Percentiles rank a stretch among this genome's conserved stretches.
These are phyloP conservation scores for Sisymbrium irio DNA, from an alignment of 345 rosid genomes.

Conservation along the genomic window DNA sequence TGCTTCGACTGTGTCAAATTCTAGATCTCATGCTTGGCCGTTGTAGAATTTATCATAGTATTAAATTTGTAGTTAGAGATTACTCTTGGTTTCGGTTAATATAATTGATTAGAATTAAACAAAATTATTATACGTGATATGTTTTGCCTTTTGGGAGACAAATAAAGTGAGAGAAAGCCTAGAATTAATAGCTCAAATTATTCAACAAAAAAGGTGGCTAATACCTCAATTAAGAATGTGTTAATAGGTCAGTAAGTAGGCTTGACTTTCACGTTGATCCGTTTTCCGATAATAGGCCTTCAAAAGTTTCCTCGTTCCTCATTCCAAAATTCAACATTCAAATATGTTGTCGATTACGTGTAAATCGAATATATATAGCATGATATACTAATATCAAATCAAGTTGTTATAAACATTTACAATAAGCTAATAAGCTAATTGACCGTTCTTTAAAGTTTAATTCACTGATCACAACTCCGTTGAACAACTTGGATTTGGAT, in stretches of 20 bases:
- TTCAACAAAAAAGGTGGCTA: constrained; percentile 32
- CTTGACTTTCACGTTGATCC: constrained; percentile 36
- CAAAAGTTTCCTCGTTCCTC: constrained; percentile 25
- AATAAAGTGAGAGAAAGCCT: constrained; percentile 19
- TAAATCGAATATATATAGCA: background rate
- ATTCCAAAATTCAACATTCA: constrained; percentile 10
- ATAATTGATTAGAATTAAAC: background rate
- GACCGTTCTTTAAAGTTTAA: background rate
- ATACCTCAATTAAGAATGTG: constrained; percentile 5
- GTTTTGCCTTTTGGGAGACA: constrained; percentile 8
- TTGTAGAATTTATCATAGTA: constrained; percentile 6
- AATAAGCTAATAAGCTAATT: background rate
- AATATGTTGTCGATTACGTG: background rate
- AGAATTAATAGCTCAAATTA: constrained; percentile 7
- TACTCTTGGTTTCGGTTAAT: background rate
- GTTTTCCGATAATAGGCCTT: constrained; percentile 11
- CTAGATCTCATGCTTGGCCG: constrained; percentile 21
- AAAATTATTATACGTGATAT: background rate
- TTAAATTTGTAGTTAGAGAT: background rate
- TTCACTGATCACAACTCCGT: background rate
- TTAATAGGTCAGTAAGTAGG: constrained; percentile 26
- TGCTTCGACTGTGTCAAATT: constrained; percentile 24
- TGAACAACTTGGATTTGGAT: background rate
- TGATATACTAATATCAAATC: background rate
- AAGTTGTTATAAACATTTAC: constrained; percentile 2